phyloP scores from a whole-genome alignment of 257 asterid species.

The Nemophila menziesii region DNA sequence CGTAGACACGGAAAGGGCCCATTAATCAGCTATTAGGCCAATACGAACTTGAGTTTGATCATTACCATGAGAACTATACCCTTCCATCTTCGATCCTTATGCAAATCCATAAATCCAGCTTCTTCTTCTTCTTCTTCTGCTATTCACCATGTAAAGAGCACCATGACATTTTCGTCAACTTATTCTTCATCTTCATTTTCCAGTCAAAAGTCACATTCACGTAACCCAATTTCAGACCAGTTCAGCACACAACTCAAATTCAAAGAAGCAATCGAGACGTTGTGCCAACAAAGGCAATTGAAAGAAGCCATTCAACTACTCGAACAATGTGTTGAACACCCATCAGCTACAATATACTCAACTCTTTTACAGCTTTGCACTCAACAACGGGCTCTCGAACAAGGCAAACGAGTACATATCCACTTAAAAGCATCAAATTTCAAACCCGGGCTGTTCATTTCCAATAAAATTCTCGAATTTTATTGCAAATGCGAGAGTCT shows the following conservation, averaged over 20 bases:
- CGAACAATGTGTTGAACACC: conserved; percentile 20
- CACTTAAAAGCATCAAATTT: conserved; percentile 37
- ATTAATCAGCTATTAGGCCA: no score
- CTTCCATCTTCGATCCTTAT: conserved; percentile 10
- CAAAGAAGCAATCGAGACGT: conserved; percentile 22
- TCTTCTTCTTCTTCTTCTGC: conserved; percentile 10
- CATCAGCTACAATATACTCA: conserved; percentile 27
- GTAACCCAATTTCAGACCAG: conserved; percentile 6
- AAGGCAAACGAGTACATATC: conserved; percentile 38
- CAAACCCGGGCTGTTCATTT: conserved; percentile 39
- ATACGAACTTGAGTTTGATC: no score
- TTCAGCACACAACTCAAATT: conserved; percentile 14
- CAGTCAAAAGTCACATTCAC: conserved; percentile 10
- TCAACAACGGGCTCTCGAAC: conserved; percentile 44
- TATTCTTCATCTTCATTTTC: conserved; percentile 17
- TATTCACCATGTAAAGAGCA: no score
- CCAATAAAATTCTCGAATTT: conserved; percentile 49
- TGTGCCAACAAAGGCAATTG: conserved; percentile 49
- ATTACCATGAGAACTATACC: conserved; percentile 18
- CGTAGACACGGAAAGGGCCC: no score
- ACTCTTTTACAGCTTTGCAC: conserved; percentile 38
- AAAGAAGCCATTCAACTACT: conserved; percentile 37
- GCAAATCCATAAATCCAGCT: neutral
- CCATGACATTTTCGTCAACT: no score
- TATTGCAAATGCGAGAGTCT: conserved; percentile 52